These are phyloP conservation scores for Boletellus emodensis DNA, from an alignment of 768 basidiomycete species.

Conservation along the genomic window DNA sequence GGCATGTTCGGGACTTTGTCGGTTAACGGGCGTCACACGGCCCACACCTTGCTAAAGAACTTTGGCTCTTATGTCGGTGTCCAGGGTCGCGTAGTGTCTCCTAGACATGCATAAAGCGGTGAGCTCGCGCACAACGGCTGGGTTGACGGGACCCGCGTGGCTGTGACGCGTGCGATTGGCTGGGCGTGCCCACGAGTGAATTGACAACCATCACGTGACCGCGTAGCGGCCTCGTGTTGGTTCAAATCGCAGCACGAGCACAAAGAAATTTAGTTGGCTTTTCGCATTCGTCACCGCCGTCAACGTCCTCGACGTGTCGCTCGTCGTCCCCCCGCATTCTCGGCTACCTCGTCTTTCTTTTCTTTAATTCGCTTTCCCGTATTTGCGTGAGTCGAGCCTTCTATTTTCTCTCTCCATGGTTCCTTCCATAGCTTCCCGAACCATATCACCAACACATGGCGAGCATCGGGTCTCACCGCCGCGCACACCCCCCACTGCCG, in stretches of 20 bases:
- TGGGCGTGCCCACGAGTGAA: background rate
- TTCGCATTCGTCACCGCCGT: slow-evolving; percentile 6
- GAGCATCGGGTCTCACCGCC: slow-evolving; percentile 31
- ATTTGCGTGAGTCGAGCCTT: slow-evolving; percentile 11
- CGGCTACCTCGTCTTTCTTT: background rate
- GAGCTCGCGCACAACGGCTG: no score
- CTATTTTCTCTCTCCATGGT: slow-evolving; percentile 17
- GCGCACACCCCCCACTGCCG: slow-evolving; percentile 25
- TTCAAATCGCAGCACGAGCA: slow-evolving; percentile 22
- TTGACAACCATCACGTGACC: slow-evolving; percentile 33
- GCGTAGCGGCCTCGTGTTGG: slow-evolving; percentile 34
- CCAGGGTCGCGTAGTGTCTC: no score
- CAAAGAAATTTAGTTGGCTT: slow-evolving; percentile 26
- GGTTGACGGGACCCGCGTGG: no score
- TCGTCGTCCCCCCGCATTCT: slow-evolving; percentile 3
- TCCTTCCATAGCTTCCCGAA: slow-evolving; percentile 17
- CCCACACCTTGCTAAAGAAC: no score
- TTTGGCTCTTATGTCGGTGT: no score
- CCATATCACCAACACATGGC: slow-evolving; percentile 28
- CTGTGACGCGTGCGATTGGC: background rate
- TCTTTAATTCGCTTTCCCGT: background rate
- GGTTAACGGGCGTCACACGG: no score
- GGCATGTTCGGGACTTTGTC: no score
- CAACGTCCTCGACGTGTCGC: slow-evolving; percentile 19
- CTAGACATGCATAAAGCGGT: no score